Evolutionary conservation across 768 basidiomycete genomes (phyloP), one percentile per base, ranked within the genome.

Genomic region (Suillus clintonianus): DNA sequence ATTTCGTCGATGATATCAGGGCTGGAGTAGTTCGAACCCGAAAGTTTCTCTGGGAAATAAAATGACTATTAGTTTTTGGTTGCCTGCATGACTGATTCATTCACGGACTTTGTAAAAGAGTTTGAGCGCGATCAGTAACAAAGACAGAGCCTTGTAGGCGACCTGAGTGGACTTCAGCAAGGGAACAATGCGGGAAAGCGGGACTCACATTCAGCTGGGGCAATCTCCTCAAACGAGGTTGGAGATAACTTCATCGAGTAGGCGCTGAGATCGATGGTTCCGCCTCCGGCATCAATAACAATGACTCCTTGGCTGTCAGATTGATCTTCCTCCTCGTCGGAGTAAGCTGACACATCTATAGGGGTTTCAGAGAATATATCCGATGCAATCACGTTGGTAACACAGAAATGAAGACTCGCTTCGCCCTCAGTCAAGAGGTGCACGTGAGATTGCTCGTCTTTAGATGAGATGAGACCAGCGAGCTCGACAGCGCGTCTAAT

Each of bases 281-380:
- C 75, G 0, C 81, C 79, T 8, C 84, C 85, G 10, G 81, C 82
- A 68, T 85, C 85, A 17, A 84, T 75, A 6, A 85, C 69, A 22
- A 83, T 71, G 5, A 83, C 65, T 0, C 76, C 77, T 32, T 74
- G 63, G 1, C 73, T 72, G 1, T 71, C 82, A 77, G 65, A 34
- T n/a, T 60, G 42, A 9, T 60, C 63, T 1, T 9, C 60, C 4
- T 67, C 58, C 0, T 64, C 62, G 13, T 55, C 53, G 15, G 11
- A 14, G 5, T 54, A 57, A n/a, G 32, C 65, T 2, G 66, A 11
- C 19, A 47, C 60, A 4, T 58, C 39, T 27, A 61, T 56, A 4
- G 66, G 56, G 5, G 62, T 1, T 11, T 55, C 48, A 14, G 62
- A 64, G 7, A 77, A 59, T 15, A 59, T 61, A 8, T 81, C 74